These are phyloP conservation scores for Dactylorhiza incarnata DNA, from an alignment of 106 monocot species.

Conservation along the genomic window DNA sequence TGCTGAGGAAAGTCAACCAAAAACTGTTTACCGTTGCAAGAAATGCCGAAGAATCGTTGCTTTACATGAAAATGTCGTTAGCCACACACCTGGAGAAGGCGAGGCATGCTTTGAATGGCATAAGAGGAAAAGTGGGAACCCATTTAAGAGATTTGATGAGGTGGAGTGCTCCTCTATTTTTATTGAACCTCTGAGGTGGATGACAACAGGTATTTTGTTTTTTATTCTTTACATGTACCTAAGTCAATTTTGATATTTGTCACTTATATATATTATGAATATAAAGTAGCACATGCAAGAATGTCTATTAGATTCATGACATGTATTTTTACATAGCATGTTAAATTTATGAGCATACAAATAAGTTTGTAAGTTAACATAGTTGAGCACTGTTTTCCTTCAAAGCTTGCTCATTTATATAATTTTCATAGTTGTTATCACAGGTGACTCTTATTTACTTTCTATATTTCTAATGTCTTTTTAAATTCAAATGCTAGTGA, in stretches of 20 bases:
- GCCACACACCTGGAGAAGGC: constrained; percentile 77
- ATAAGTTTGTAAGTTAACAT: too few relatives aligned
- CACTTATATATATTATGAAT: background rate
- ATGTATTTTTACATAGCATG: background rate
- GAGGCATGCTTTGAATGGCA: constrained; percentile 78
- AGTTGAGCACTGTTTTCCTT: too few relatives aligned
- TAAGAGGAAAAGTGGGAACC: constrained; percentile 40
- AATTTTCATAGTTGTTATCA: too few relatives aligned
- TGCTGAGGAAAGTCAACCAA: constrained; percentile 16
- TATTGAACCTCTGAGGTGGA: constrained; percentile 87
- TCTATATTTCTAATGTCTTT: too few relatives aligned
- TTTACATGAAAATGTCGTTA: constrained; percentile 72
- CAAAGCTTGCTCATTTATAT: too few relatives aligned
- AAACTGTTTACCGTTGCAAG: constrained; percentile 69
- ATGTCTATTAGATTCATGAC: background rate
- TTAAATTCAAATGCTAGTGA: too few relatives aligned
- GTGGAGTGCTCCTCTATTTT: constrained; percentile 72
- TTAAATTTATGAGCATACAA: background rate
- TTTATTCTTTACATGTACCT: background rate
- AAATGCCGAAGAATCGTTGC: constrained; percentile 88
- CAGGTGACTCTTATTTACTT: too few relatives aligned
- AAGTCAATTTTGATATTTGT: background rate
- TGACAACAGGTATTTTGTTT: constrained; percentile 58
- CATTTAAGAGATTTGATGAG: constrained; percentile 32
- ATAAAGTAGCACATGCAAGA: background rate